These are phyloP conservation scores for Fusarium armeniacum DNA, from an alignment of 2,329 filamentous ascomycete genomes.

Conservation along the genomic window DNA sequence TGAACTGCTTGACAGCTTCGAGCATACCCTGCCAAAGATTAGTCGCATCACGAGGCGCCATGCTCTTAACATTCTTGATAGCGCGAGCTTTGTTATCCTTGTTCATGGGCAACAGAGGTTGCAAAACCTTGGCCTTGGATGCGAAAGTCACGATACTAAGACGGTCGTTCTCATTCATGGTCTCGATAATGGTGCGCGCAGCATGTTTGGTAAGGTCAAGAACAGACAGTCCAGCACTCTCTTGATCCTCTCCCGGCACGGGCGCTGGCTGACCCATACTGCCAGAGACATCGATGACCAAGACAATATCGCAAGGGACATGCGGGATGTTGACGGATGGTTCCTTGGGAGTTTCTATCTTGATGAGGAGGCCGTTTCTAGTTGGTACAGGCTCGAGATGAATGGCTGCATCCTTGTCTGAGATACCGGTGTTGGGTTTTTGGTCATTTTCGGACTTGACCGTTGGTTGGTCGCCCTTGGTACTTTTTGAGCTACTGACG, in stretches of 20 bases:
- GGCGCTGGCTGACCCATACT: slow-evolving; percentile 67
- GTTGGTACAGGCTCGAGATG: slow-evolving; percentile 58
- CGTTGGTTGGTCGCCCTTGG: not conserved
- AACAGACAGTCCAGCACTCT: slow-evolving; percentile 66
- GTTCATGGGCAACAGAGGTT: slow-evolving; percentile 64
- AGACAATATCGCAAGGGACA: slow-evolving; percentile 70
- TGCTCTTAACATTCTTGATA: slow-evolving; percentile 58
- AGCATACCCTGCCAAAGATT: slow-evolving; percentile 72
- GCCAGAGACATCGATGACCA: slow-evolving; percentile 72
- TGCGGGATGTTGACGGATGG: slow-evolving; percentile 54
- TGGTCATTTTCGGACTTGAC: slow-evolving; percentile 3
- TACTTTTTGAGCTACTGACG: slow-evolving; percentile 1
- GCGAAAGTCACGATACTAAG: slow-evolving; percentile 71
- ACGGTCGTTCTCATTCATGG: slow-evolving; percentile 66
- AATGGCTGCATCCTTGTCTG: slow-evolving; percentile 41
- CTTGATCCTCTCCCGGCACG: slow-evolving; percentile 61
- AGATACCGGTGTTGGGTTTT: not conserved
- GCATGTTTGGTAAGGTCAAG: slow-evolving; percentile 73
- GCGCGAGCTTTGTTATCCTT: slow-evolving; percentile 60
- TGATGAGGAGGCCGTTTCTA: slow-evolving; percentile 61
- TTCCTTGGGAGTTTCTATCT: slow-evolving; percentile 60
- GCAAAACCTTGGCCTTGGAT: slow-evolving; percentile 58
- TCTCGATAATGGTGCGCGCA: slow-evolving; percentile 69
- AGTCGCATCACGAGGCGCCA: slow-evolving; percentile 59
- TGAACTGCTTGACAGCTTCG: slow-evolving; percentile 65